Conservation (phyloP, 768 basidiomycete genomes). For the Mycena crocata region DNA sequence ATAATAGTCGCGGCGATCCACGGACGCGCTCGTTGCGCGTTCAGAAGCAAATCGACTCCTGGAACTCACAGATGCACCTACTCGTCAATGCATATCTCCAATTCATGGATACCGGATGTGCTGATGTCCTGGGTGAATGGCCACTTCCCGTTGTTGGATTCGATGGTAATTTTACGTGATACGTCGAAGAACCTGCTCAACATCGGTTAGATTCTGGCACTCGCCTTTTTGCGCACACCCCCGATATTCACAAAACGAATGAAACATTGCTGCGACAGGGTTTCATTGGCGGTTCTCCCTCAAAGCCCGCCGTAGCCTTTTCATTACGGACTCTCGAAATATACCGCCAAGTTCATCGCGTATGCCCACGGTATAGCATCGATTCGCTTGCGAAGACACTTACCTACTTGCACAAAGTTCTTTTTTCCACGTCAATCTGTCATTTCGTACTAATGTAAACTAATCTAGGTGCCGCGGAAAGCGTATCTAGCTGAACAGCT, state of each 20-base stretch:
- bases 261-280: neutral
- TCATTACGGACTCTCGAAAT: neutral
- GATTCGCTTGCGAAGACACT: neutral
- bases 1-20: neutral
- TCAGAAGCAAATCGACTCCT: conserved; percentile 1
- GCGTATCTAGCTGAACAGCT: neutral
- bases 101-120: neutral
- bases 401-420: neutral
- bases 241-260: neutral
- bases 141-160: neutral
- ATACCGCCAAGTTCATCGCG: conserved; percentile 1
- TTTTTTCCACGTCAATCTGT: too few relatives aligned
- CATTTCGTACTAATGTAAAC: too few relatives aligned
- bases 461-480: neutral
- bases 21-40: neutral
- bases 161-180: neutral
- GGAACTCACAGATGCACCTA: neutral
- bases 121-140: neutral
- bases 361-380: neutral
- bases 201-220: neutral
- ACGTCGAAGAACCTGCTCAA: neutral
- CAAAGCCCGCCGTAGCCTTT: neutral
- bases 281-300: neutral
- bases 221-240: neutral
- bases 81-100: conserved; percentile 3